phyloP scores from a whole-genome alignment of 2,329 filamentous ascomycete genomes.

The Alternaria ethzedia region DNA sequence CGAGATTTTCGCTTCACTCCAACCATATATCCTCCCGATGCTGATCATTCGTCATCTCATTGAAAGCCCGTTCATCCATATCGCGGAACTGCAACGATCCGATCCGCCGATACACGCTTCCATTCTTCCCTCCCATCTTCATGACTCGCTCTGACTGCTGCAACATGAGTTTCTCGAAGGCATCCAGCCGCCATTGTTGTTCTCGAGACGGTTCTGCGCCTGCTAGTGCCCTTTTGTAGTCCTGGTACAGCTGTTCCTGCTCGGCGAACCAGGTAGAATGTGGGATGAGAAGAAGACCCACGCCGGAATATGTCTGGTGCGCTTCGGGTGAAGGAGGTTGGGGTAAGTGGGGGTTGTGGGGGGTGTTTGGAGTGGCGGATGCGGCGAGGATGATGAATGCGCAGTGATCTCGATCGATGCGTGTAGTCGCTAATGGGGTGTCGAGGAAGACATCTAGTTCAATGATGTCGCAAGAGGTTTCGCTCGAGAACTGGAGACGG shows the following conservation, averaged over 20 bases:
- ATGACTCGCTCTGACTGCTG: background rate
- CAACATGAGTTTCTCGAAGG: background rate
- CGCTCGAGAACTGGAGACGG: background rate
- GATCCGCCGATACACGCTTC: background rate
- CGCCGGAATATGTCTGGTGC: background rate
- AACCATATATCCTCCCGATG: background rate
- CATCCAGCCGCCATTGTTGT: background rate
- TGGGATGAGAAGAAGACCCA: background rate
- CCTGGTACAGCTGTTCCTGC: background rate
- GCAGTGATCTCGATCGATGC: background rate
- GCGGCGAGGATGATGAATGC: background rate
- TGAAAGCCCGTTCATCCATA: background rate
- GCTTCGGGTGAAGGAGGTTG: background rate
- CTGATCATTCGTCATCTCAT: background rate
- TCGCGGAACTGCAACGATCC: background rate
- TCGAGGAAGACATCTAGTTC: background rate
- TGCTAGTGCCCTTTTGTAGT: background rate
- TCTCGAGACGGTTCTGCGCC: background rate
- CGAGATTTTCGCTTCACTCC: background rate
- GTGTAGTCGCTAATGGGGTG: background rate
- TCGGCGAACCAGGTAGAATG: background rate
- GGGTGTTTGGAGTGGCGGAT: background rate
- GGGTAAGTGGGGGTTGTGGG: background rate
- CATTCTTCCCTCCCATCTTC: background rate
- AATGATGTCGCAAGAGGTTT: fast-evolving